A percentile compares a stretch with the other conserved stretches of the same genome.
phyloP scores from a whole-genome alignment of 495 filamentous ascomycete genomes.

The Hypoxylon intermedium region DNA sequence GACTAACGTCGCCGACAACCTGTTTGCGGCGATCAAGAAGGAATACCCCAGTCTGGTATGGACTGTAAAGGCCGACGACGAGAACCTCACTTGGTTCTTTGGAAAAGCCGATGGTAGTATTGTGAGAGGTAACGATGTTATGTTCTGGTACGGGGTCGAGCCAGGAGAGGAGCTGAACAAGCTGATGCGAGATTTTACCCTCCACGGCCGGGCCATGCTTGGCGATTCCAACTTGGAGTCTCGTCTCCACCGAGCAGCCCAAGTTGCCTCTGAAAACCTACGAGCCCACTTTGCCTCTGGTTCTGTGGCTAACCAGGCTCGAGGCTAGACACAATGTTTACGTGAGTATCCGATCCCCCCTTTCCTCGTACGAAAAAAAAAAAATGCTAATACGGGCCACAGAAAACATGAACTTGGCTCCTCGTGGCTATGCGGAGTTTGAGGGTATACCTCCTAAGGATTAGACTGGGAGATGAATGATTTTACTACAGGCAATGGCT shows the following conservation, averaged over 20 bases:
- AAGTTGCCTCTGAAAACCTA: constrained; percentile 58
- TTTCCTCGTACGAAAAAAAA: neutral
- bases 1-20: constrained; percentile 96
- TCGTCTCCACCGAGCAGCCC: constrained; percentile 77
- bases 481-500: neutral
- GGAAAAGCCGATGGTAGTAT: constrained; percentile 95
- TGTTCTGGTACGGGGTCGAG: constrained; percentile 97
- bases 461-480: constrained; percentile 10
- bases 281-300: constrained; percentile 41
- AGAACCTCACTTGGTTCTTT: constrained; percentile 98
- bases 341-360: constrained; percentile 63
- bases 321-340: constrained; percentile 78
- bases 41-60: constrained; percentile 90
- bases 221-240: constrained; percentile 90
- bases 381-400: constrained; percentile 33
- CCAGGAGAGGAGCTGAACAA: constrained; percentile 83
- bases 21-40: constrained; percentile 91
- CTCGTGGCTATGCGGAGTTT: constrained; percentile 75
- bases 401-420: constrained; percentile 97
- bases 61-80: constrained; percentile 96
- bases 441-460: constrained; percentile 39
- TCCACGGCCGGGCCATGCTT: constrained; percentile 85
- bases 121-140: constrained; percentile 80
- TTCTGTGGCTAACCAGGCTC: constrained; percentile 40
- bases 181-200: constrained; percentile 85